phyloP scores from a whole-genome alignment of 805 yeast species.

The Lipomyces chichibuensis region DNA sequence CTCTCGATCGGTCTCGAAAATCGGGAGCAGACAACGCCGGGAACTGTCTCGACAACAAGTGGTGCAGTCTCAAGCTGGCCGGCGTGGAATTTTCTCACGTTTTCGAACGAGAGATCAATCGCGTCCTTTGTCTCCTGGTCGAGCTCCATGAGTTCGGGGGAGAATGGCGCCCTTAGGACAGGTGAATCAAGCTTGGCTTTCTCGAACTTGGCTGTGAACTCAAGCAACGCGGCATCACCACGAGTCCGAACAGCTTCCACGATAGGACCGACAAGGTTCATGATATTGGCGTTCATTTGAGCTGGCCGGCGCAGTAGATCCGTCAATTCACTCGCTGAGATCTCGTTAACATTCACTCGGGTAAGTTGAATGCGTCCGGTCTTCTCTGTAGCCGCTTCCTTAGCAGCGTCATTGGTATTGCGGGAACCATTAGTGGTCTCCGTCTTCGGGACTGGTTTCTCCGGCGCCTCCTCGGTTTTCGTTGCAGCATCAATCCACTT shows the following conservation, averaged over 20 bases:
- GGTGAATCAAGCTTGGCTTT: slow-evolving; percentile 74
- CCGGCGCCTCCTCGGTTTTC: slow-evolving; percentile 14
- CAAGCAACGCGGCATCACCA: slow-evolving; percentile 89
- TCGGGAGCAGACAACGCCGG: slow-evolving; percentile 92
- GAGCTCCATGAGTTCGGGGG: slow-evolving; percentile 70
- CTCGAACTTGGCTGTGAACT: slow-evolving; percentile 88
- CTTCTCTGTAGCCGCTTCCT: slow-evolving; percentile 30
- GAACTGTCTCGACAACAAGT: slow-evolving; percentile 84
- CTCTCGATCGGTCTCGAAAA: slow-evolving; percentile 92
- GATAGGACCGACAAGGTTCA: slow-evolving; percentile 90
- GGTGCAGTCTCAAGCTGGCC: slow-evolving; percentile 82
- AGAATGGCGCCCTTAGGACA: slow-evolving; percentile 84
- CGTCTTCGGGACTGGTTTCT: neutral
- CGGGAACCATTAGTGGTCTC: slow-evolving; percentile 10
- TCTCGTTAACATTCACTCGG: slow-evolving; percentile 51
- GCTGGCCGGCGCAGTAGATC: slow-evolving; percentile 88
- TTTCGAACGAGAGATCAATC: slow-evolving; percentile 84
- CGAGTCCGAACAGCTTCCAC: slow-evolving; percentile 70
- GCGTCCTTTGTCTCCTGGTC: slow-evolving; percentile 77
- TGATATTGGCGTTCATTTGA: slow-evolving; percentile 88
- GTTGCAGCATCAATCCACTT: slow-evolving; percentile 55
- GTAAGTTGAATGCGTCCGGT: slow-evolving; percentile 54
- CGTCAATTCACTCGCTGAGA: slow-evolving; percentile 53
- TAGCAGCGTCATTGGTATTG: slow-evolving; percentile 8
- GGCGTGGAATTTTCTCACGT: slow-evolving; percentile 87